Evolutionary conservation across 768 basidiomycete genomes (phyloP).

Genomic region (Rhodocollybia butyracea): DNA sequence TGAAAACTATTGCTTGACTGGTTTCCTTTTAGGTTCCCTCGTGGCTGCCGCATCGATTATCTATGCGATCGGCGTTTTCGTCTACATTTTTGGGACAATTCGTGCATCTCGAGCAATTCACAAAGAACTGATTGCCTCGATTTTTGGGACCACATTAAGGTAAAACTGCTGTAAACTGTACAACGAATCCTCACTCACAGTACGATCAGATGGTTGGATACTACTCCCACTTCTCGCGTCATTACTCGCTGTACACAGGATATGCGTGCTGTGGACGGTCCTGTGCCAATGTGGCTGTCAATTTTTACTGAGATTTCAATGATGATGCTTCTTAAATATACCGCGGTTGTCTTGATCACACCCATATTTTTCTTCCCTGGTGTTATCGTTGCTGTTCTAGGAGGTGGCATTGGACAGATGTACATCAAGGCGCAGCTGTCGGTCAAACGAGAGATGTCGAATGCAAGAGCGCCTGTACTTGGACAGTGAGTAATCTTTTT

Average conservation of each 20-base stretch:
- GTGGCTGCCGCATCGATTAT: constrained; percentile 17
- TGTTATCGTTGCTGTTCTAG: constrained; percentile 20
- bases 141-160: constrained; percentile 45
- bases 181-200: not conserved
- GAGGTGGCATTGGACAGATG: constrained; percentile 21
- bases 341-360: constrained; percentile 21
- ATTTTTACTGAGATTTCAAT: constrained; percentile 10
- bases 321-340: constrained; percentile 20
- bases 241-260: constrained; percentile 49
- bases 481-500: constrained; percentile 33
- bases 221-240: constrained; percentile 46
- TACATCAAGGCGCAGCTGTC: constrained; percentile 24
- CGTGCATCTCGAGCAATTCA: constrained; percentile 41
- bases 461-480: constrained; percentile 17
- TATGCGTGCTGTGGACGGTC: constrained; percentile 28
- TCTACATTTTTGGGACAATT: constrained; percentile 34
- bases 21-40: constrained; percentile 14
- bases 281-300: constrained; percentile 12
- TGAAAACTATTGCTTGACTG: not conserved
- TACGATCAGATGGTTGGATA: constrained; percentile 44
- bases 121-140: constrained; percentile 30
- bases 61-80: constrained; percentile 23
- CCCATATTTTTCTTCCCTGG: constrained; percentile 28
- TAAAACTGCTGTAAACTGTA: constrained; percentile 7
- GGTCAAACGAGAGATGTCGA: constrained; percentile 21